phyloP scores from a whole-genome alignment of 2,329 filamentous ascomycete genomes.

The Bipolaris oryzae region DNA sequence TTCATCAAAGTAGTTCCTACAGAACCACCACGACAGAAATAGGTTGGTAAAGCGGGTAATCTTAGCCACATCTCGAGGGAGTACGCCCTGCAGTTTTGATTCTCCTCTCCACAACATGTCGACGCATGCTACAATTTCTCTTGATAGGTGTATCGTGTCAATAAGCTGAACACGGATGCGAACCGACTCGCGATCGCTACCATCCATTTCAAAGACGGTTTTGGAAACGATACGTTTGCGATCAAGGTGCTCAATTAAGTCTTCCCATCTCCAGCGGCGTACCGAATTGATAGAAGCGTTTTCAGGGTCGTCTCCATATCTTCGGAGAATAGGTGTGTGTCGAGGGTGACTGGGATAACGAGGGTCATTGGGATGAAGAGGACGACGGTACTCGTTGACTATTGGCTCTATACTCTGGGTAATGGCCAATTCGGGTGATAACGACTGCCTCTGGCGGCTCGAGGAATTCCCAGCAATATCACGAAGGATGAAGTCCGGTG shows the following conservation, averaged over 20 bases:
- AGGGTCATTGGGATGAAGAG: neutral
- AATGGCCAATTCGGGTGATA: conserved; percentile 6
- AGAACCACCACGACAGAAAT: conserved; percentile 47
- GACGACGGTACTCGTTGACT: neutral
- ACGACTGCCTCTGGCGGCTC: neutral
- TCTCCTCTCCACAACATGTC: conserved; percentile 28
- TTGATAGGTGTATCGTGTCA: conserved; percentile 24
- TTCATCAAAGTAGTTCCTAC: conserved; percentile 24
- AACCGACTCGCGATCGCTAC: conserved; percentile 27
- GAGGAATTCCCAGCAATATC: neutral
- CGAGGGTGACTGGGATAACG: neutral
- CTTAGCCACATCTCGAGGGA: conserved; percentile 33
- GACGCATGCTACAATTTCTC: conserved; percentile 34
- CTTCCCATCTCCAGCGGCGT: conserved; percentile 41
- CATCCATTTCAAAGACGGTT: conserved; percentile 44
- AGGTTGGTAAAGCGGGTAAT: conserved; percentile 36
- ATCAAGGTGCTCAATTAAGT: conserved; percentile 49
- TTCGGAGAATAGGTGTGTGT: neutral
- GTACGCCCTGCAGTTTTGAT: conserved; percentile 32
- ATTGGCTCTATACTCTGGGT: conserved; percentile 13
- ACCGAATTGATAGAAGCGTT: conserved; percentile 35
- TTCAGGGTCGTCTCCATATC: conserved; percentile 28
- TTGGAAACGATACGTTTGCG: conserved; percentile 54
- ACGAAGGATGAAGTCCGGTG: neutral
- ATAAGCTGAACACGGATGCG: conserved; percentile 28